Conservation (phyloP, 371 early-diverging fungal species). For the Lichtheimia hyalospora region DNA sequence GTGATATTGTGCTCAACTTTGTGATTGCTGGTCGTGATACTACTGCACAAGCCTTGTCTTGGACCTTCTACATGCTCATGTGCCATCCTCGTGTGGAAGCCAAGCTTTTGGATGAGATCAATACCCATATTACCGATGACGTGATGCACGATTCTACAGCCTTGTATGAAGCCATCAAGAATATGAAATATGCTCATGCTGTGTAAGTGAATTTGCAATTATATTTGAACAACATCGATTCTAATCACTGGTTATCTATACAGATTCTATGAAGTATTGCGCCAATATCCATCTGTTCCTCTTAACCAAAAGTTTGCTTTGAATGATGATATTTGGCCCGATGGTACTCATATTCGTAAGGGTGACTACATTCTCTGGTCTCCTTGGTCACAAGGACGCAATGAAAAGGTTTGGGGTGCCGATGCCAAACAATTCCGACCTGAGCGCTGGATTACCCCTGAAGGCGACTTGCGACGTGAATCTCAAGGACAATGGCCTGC, state of each 20-base stretch:
- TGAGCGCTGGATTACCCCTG: slow-evolving; percentile 50
- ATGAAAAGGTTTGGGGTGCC: slow-evolving; percentile 56
- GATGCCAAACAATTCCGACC: slow-evolving; percentile 61
- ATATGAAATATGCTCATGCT: slow-evolving; percentile 61
- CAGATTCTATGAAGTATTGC: slow-evolving; percentile 61
- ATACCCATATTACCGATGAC: slow-evolving; percentile 29
- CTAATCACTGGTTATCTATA: neutral
- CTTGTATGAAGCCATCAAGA: slow-evolving; percentile 44
- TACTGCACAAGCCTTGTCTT: slow-evolving; percentile 71
- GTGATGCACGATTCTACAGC: slow-evolving; percentile 23
- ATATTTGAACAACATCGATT: slow-evolving; percentile 6
- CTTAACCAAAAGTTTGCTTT: slow-evolving; percentile 61
- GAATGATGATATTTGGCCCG: slow-evolving; percentile 69
- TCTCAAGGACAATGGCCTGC: slow-evolving; percentile 35
- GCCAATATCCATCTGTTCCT: slow-evolving; percentile 76
- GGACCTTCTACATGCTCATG: slow-evolving; percentile 66
- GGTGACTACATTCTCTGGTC: slow-evolving; percentile 54
- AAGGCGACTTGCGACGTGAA: slow-evolving; percentile 26
- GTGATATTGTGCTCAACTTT: slow-evolving; percentile 71
- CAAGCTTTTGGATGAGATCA: slow-evolving; percentile 63
- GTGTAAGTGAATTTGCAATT: slow-evolving; percentile 47
- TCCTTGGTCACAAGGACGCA: slow-evolving; percentile 54
- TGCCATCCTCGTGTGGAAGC: slow-evolving; percentile 53
- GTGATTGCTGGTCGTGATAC: slow-evolving; percentile 72
- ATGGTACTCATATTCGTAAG: slow-evolving; percentile 58